phyloP scores from a whole-genome alignment of 1,284 basidiomycete genomes.

The Coniferiporia sulphurascens region DNA sequence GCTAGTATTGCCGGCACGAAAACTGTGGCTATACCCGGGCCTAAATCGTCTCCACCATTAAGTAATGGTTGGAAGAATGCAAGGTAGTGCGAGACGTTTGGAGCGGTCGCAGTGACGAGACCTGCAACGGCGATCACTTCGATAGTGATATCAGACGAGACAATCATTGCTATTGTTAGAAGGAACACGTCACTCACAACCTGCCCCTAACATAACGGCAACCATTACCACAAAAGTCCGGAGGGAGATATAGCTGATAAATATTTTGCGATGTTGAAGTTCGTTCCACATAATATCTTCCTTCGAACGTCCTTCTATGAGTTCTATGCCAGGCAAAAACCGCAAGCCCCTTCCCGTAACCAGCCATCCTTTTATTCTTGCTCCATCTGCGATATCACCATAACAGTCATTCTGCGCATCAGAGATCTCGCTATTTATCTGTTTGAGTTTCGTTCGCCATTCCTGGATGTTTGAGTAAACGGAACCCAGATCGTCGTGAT shows the following conservation, averaged over 20 bases:
- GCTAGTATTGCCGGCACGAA: conserved; percentile 62
- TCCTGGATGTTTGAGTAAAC: conserved; percentile 65
- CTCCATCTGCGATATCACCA: conserved; percentile 65
- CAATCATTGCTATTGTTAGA: conserved; percentile 5
- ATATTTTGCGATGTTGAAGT: conserved; percentile 53
- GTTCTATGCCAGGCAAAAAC: conserved; percentile 55
- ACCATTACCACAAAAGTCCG: conserved; percentile 52
- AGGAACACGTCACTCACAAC: conserved; percentile 44
- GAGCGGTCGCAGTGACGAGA: conserved; percentile 59
- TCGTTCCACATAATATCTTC: conserved; percentile 80
- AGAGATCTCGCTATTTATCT: conserved; percentile 64
- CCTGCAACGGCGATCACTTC: conserved; percentile 67
- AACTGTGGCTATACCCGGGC: conserved; percentile 58
- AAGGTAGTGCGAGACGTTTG: conserved; percentile 66
- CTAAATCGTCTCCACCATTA: conserved; percentile 41
- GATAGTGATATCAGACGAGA: conserved; percentile 21
- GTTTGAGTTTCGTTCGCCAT: conserved; percentile 65
- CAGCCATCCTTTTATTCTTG: conserved; percentile 68
- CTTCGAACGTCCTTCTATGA: conserved; percentile 72
- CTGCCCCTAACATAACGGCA: conserved; percentile 48
- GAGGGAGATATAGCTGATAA: conserved; percentile 41
- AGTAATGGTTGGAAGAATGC: conserved; percentile 56
- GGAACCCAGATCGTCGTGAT: conserved; percentile 55
- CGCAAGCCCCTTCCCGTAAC: conserved; percentile 65
- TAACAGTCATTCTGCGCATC: conserved; percentile 62